Base-by-base conservation (phyloP, 495 filamentous ascomycete genomes). In the Tuber brumale region DNA sequence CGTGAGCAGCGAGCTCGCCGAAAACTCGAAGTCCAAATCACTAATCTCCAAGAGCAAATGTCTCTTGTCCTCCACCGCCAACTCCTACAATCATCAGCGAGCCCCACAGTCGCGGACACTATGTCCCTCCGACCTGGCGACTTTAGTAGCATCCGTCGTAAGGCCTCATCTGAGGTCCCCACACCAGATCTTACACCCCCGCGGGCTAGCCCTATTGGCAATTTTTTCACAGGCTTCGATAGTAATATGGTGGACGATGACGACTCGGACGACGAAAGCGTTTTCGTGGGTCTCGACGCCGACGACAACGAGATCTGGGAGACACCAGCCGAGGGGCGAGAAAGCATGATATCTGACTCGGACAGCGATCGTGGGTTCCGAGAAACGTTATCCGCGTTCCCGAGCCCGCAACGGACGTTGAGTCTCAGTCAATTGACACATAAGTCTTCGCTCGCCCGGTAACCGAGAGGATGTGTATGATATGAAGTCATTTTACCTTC, bases 1-100 rank as follows among this genome's bases (percentile, higher is more conserved):
- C 85, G 87, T 43, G 88, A 90, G 74, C 88, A 89, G 73, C 86
- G 85, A 9, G 88, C 88, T 1, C 87, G 88, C 66, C 82, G 87
- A 44, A 86, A 84, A 48, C 83, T 89, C 2, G 88, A 90, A 81
- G 83, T 84, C 70, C 87, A 90, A 76, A 85, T 90, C 10, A 76
- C 86, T 2, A 77, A 82, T 43, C 83, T 90, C 1, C 87, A 87
- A 61, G 86, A 88, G 73, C 88, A 89, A 71, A 83, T 90, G 81
- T 76, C 81, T 51, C 44, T 75, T 14, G 81, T 83, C 31, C 81
- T 82, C 43, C 81, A 83, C 66, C 76, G 81, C 10, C 81, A 83
- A 71, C 70, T 82, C 8, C 69, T 80, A 9, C 57, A 66, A 35
- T 80, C 78, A 21, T 77, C 74, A 7, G 73, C 77, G 45, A 80